phyloP scores from a whole-genome alignment of 306 rosid genomes.

The Vachellia collinsii region DNA sequence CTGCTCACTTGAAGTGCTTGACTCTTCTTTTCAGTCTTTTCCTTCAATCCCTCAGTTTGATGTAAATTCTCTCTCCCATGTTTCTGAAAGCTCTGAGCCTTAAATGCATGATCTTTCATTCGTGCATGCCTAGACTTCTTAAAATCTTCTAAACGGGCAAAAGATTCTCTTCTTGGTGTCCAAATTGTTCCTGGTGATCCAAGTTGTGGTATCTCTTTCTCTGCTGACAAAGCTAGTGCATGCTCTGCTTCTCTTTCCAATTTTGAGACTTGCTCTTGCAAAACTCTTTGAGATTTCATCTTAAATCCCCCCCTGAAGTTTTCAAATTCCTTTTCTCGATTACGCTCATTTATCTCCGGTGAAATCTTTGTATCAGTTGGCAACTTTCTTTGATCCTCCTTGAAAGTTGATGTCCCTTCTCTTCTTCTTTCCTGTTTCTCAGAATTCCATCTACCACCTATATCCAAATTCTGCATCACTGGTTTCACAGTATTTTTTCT shows the following conservation, averaged over 20 bases:
- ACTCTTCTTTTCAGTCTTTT: slow-evolving; percentile 54
- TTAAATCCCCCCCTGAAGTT: slow-evolving; percentile 48
- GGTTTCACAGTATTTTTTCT: slow-evolving; percentile 41
- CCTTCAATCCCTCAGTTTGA: slow-evolving; percentile 51
- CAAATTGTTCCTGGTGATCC: slow-evolving; percentile 48
- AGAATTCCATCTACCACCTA: slow-evolving; percentile 37
- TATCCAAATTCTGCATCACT: slow-evolving; percentile 38
- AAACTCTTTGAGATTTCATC: slow-evolving; percentile 44
- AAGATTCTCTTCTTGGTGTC: slow-evolving; percentile 48
- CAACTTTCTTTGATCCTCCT: slow-evolving; percentile 35
- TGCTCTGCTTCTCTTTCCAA: slow-evolving; percentile 41
- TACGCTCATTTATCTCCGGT: background rate
- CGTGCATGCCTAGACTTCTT: slow-evolving; percentile 45
- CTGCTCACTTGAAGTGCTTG: slow-evolving; percentile 61
- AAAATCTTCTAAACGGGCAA: slow-evolving; percentile 35
- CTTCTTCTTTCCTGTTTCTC: slow-evolving; percentile 44
- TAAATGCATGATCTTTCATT: slow-evolving; percentile 34
- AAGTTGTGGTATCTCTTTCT: slow-evolving; percentile 40
- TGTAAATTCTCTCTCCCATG: slow-evolving; percentile 41
- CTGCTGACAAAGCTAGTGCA: slow-evolving; percentile 40
- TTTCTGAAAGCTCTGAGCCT: slow-evolving; percentile 26
- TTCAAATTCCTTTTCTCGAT: slow-evolving; percentile 44
- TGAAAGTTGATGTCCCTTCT: slow-evolving; percentile 41
- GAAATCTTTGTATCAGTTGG: slow-evolving; percentile 40
- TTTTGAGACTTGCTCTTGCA: slow-evolving; percentile 50